Percentiles rank a stretch among this genome's conserved stretches.
phyloP scores from a whole-genome alignment of 208 protist species.

The Trichomonas vaginalis region DNA sequence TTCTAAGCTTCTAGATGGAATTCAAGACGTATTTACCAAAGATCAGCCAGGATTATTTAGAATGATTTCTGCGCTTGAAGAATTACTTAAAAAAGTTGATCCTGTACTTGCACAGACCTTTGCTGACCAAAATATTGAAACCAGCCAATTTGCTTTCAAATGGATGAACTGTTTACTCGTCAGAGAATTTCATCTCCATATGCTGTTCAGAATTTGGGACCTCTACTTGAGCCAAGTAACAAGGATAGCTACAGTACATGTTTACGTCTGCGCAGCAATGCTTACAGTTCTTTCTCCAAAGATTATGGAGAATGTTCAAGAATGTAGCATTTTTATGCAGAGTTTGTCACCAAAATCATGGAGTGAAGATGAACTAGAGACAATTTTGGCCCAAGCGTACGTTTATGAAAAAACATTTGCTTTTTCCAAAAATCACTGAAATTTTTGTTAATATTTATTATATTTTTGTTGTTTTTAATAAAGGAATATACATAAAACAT shows the following conservation, averaged over 20 bases:
- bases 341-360: not conserved
- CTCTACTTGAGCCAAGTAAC: conserved; percentile 56
- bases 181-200: conserved; percentile 55
- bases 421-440: not conserved
- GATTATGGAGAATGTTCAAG: not conserved
- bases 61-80: conserved; percentile 45
- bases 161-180: conserved; percentile 55
- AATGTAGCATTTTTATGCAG: not conserved
- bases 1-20: conserved; percentile 53
- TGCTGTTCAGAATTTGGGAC: conserved; percentile 60
- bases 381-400: not conserved
- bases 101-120: conserved; percentile 43
- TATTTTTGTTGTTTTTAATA: no score
- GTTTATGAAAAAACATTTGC: not conserved
- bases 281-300: not conserved
- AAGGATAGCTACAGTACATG: not conserved
- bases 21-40: conserved; percentile 66
- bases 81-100: conserved; percentile 39
- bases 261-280: not conserved
- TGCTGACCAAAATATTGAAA: conserved; percentile 44
- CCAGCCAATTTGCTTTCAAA: conserved; percentile 46
- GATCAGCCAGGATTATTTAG: conserved; percentile 59
- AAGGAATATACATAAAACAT: no score
- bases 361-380: not conserved
- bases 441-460: no score